These are phyloP conservation scores for Persicaria tinctoria DNA, from an alignment of 148 eudicot genomes.

Conservation along the genomic window DNA sequence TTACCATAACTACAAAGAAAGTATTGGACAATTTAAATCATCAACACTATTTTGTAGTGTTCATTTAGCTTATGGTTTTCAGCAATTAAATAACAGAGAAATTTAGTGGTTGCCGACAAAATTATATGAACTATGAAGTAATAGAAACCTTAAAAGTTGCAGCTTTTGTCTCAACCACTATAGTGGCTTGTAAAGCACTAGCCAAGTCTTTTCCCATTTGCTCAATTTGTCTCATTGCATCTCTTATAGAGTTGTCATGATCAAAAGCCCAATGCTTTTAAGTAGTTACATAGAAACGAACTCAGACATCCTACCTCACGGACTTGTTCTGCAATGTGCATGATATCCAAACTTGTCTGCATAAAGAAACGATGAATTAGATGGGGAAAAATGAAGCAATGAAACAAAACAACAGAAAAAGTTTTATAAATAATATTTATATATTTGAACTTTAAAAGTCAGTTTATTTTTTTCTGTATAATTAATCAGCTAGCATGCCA, in stretches of 20 bases:
- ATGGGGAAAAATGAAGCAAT: background rate
- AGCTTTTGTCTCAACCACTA: slow-evolving; percentile 77
- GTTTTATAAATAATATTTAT: too few relatives aligned
- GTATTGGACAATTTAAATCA: background rate
- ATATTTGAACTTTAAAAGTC: too few relatives aligned
- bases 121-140: background rate
- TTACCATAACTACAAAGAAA: background rate
- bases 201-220: slow-evolving; percentile 64
- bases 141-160: slow-evolving; percentile 55
- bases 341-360: slow-evolving; percentile 72
- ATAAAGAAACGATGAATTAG: background rate
- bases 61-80: background rate
- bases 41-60: background rate
- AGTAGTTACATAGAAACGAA: too few relatives aligned
- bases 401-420: too few relatives aligned
- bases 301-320: slow-evolving; percentile 41
- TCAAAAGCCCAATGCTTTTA: too few relatives aligned
- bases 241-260: slow-evolving; percentile 51
- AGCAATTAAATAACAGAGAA: background rate
- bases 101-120: too few relatives aligned
- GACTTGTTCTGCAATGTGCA: slow-evolving; percentile 66
- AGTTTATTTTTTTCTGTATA: too few relatives aligned
- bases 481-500: too few relatives aligned
- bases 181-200: slow-evolving; percentile 50
- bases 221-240: slow-evolving; percentile 69